Percentiles rank a stretch among this genome's conserved stretches.
Conservation (phyloP, 805 yeast genomes). For the Candida nanaspora region DNA sequence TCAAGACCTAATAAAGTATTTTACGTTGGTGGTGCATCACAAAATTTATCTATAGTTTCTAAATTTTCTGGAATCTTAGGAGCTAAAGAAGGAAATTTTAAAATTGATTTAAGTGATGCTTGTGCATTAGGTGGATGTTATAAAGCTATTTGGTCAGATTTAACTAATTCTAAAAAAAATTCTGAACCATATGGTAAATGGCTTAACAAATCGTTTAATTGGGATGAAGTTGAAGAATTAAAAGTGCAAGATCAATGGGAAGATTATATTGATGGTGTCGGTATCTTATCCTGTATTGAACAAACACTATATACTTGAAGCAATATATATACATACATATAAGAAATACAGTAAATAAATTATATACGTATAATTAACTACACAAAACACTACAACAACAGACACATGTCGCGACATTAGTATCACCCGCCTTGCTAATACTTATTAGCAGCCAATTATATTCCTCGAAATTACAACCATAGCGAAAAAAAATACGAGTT, state of each 20-base stretch:
- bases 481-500: no score
- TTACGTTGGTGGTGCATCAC: constrained; percentile 86
- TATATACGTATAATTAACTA: no score
- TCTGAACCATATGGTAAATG: constrained; percentile 33
- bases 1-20: constrained; percentile 62
- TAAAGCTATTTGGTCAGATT: constrained; percentile 69
- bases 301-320: constrained; percentile 3
- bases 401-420: neutral
- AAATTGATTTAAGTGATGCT: constrained; percentile 76
- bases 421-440: neutral
- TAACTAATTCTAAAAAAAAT: constrained; percentile 16
- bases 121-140: constrained; percentile 91
- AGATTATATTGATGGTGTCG: constrained; percentile 45
- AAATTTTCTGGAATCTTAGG: constrained; percentile 70
- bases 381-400: neutral
- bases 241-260: constrained; percentile 38
- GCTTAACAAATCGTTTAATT: constrained; percentile 39
- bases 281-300: constrained; percentile 42
- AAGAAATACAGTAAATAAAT: no score
- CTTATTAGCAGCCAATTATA: neutral
- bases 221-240: constrained; percentile 39
- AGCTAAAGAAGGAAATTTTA: constrained; percentile 54
- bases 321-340: no score
- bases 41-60: constrained; percentile 57
- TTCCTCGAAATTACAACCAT: neutral